Evolutionary conservation across 352 stramenopile species (phyloP).

Genomic region (Globisporangium middletonii): DNA sequence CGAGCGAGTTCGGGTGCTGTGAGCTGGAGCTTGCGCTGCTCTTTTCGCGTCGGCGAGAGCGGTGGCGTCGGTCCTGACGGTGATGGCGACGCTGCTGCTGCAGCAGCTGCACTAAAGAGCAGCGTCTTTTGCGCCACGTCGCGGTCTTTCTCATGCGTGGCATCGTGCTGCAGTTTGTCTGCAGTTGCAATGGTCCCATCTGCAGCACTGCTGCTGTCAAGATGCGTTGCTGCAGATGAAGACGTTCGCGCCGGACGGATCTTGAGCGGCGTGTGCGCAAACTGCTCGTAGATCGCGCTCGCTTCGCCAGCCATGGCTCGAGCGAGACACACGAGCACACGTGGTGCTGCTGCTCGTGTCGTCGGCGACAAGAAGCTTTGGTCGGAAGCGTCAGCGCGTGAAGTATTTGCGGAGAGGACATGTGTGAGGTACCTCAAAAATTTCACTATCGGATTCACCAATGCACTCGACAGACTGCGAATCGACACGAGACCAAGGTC

Average conservation of each 20-base stretch:
- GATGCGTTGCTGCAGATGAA: background rate
- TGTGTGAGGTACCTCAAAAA: too few species aligned
- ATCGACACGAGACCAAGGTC: too few species aligned
- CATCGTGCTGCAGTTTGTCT: background rate
- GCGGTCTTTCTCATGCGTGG: background rate
- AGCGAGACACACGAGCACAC: too few species aligned
- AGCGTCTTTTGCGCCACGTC: constrained; percentile 6
- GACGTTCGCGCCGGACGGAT: constrained; percentile 20
- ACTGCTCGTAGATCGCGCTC: constrained; percentile 36
- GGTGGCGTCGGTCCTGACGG: constrained; percentile 9
- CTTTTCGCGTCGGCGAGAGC: constrained; percentile 15
- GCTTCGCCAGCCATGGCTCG: constrained; percentile 8
- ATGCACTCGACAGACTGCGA: too few species aligned
- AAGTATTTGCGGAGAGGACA: too few species aligned
- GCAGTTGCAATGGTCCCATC: background rate
- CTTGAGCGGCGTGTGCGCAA: constrained; percentile 36
- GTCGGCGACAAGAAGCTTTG: too few species aligned
- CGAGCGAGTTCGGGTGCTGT: background rate
- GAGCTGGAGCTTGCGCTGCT: constrained; percentile 24
- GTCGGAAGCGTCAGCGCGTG: too few species aligned
- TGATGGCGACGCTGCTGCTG: constrained; percentile 1
- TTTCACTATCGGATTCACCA: too few species aligned
- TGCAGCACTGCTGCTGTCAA: background rate
- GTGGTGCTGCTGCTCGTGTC: too few species aligned
- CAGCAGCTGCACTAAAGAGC: background rate